Evolutionary conservation across 192 early-diverging fungal species (phyloP).

Genomic region (Phlyctochytrium bullatum): DNA sequence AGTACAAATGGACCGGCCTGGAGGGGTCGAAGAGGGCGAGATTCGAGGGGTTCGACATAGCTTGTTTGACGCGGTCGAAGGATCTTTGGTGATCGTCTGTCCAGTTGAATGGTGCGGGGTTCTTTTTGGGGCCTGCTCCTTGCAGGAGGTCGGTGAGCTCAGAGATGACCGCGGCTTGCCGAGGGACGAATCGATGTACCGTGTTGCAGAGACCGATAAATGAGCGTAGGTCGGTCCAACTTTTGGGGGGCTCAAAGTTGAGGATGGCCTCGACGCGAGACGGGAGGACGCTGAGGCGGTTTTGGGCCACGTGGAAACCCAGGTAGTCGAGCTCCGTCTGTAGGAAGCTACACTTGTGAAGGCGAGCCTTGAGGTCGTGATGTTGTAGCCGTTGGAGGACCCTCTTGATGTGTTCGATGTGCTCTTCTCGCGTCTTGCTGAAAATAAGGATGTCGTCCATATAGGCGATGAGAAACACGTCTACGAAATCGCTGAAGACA

Average conservation of each 20-base stretch:
- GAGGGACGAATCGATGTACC: constrained; percentile 8
- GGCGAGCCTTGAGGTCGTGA: constrained; percentile 9
- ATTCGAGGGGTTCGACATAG: constrained; percentile 1
- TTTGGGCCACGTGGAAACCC: constrained; percentile 17
- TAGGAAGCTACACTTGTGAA: constrained; percentile 15
- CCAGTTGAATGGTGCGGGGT: not conserved
- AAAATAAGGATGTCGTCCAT: constrained; percentile 53
- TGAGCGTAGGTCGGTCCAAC: constrained; percentile 6
- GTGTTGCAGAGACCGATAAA: constrained; percentile 24
- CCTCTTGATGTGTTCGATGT: not conserved
- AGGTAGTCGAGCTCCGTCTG: constrained; percentile 8
- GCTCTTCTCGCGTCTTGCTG: constrained; percentile 13
- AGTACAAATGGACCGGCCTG: constrained; percentile 1
- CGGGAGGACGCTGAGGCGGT: constrained; percentile 6
- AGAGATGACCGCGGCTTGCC: constrained; percentile 2
- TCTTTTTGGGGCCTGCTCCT: not conserved
- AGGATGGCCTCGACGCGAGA: constrained; percentile 5
- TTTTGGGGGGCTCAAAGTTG: not conserved
- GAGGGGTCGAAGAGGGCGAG: constrained; percentile 9
- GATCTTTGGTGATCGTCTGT: not conserved
- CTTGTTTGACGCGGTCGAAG: not conserved
- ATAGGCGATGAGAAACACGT: constrained; percentile 14
- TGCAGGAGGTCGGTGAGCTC: constrained; percentile 20
- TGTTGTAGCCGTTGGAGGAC: constrained; percentile 14
- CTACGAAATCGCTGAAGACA: constrained; percentile 26